Conservation (phyloP, 179 eudicot genomes). For the Beta corolliflora region DNA sequence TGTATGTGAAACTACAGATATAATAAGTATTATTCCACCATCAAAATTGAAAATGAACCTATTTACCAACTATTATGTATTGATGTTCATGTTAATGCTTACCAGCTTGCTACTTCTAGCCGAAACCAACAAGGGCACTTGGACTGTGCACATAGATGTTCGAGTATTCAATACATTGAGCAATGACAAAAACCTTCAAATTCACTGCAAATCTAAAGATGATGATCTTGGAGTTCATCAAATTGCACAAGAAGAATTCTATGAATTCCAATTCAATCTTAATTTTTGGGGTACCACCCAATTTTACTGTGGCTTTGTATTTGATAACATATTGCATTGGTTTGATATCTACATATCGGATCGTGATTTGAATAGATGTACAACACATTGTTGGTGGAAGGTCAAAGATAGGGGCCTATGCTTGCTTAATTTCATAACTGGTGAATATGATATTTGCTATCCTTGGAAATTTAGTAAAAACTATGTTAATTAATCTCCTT, state of each 20-base stretch:
- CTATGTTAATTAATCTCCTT: neutral
- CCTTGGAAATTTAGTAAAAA: neutral
- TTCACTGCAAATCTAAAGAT: slow-evolving; percentile 13
- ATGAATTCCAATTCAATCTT: neutral
- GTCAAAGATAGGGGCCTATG: slow-evolving; percentile 22
- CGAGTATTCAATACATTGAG: neutral
- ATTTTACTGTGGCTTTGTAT: slow-evolving; percentile 11
- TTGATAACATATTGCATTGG: neutral
- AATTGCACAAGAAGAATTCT: neutral
- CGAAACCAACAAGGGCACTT: neutral
- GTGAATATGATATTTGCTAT: neutral
- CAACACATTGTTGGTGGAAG: slow-evolving; percentile 20
- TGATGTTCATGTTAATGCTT: neutral
- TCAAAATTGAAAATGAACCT: neutral
- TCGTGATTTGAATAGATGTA: neutral
- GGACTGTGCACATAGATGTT: neutral
- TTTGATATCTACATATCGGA: neutral
- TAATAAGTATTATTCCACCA: neutral
- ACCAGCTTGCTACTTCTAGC: neutral
- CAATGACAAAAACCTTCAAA: neutral
- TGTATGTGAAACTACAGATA: neutral
- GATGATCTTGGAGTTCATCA: slow-evolving; percentile 14
- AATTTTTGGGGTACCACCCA: neutral
- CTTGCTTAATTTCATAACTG: slow-evolving; percentile 1
- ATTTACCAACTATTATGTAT: neutral